Evolutionary conservation across 208 protist genomes (phyloP).

Genomic region (Leishmania tropica): DNA sequence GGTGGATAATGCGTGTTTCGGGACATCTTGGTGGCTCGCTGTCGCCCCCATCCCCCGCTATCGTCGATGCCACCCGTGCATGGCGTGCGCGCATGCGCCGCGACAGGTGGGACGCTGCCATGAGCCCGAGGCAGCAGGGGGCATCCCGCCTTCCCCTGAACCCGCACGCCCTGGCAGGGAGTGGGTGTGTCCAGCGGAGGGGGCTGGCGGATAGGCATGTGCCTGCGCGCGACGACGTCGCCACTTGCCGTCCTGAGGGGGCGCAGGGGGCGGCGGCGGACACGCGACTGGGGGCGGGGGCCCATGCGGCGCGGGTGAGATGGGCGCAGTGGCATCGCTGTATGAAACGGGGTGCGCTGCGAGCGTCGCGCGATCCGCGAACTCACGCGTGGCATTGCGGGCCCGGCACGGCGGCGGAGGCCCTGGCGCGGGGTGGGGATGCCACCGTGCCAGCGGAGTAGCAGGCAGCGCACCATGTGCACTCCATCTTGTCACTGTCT

Average conservation of each 20-base stretch:
- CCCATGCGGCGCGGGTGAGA: no score
- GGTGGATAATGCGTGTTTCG: background rate
- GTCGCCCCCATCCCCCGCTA: background rate
- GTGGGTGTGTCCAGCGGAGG: background rate
- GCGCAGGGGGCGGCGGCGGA: background rate
- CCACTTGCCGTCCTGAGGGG: background rate
- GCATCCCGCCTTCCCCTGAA: background rate
- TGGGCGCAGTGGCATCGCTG: no score
- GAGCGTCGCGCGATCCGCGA: no score
- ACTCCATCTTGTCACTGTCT: background rate
- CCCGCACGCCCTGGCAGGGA: background rate
- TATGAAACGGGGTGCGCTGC: no score
- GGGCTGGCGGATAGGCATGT: background rate
- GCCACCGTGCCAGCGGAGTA: background rate
- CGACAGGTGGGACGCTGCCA: background rate
- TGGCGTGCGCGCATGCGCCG: no score
- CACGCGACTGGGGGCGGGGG: background rate
- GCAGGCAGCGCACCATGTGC: background rate
- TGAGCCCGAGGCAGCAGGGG: background rate
- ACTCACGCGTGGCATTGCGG: no score
- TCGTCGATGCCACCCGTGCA: background rate
- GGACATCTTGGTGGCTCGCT: background rate
- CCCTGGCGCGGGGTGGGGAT: no score
- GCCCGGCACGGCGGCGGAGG: no score
- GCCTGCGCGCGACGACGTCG: background rate